Evolutionary conservation across 2,329 filamentous ascomycete species (phyloP).

Genomic region (Orbilia brochopaga): DNA sequence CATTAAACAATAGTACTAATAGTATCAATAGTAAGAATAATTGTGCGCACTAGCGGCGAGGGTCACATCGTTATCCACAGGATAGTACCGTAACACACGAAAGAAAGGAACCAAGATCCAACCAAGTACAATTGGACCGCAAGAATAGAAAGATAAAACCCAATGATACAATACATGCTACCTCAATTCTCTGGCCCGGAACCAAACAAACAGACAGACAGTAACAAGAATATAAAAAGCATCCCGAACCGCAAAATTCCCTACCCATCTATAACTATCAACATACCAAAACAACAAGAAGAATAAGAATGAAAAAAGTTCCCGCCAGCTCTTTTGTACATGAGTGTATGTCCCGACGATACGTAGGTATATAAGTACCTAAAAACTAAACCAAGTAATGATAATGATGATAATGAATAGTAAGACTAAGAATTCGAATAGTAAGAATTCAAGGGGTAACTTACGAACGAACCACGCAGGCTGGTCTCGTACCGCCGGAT

Average conservation of each 20-base stretch:
- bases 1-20: background rate
- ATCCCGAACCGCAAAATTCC: conserved; percentile 4
- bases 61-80: background rate
- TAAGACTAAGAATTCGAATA: background rate
- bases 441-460: conserved; percentile 2
- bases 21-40: background rate
- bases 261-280: conserved; percentile 37
- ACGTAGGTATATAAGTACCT: conserved; percentile 22
- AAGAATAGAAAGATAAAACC: background rate
- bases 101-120: background rate
- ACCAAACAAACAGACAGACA: background rate
- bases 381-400: conserved; percentile 13
- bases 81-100: background rate
- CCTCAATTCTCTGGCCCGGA: background rate
- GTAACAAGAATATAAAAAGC: background rate
- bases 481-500: background rate
- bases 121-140: background rate
- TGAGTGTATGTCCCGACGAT: conserved; percentile 15
- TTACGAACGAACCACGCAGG: background rate
- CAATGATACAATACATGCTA: conserved; percentile 6
- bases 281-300: conserved; percentile 9
- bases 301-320: conserved; percentile 1
- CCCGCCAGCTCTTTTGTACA: conserved; percentile 38
- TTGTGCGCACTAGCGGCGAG: background rate
- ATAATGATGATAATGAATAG: conserved; percentile 9